Evolutionary conservation across 805 yeast species (phyloP), one percentile per base, ranked within the genome.

Genomic region (Starmerella tilneyi): DNA sequence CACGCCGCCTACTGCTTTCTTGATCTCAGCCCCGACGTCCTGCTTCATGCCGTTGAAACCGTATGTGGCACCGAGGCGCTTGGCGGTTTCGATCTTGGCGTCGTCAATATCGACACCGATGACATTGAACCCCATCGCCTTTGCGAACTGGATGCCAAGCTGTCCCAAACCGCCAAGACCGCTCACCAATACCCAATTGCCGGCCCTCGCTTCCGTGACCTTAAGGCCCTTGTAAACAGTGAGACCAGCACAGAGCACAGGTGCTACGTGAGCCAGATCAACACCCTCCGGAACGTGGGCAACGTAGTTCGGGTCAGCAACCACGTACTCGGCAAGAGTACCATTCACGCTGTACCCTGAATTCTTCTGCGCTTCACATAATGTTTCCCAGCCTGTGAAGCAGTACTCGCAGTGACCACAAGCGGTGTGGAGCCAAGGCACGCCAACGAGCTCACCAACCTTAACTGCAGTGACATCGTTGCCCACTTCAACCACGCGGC

Each of bases 271-370:
- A 45, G 89, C 86, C 57, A 84, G 73, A 61, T 84, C 88, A 33
- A 82, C 68, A 48, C 79, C 81, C 58, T 72, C 59, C 48, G 94
- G 88, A 58, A 84, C 77, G 56, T 73, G 70, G 33, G 94, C 94
- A 32, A 92, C 94, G 61, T 84, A 94, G 47, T 80, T 74, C 33
- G 89, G 92, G 64, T 83, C 88, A 33, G 89, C 94, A 35, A 89
- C 78, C 44, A 86, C 86, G 64, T 83, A 84, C 68, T 84, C 84
- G 67, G 84, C 94, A 79, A 84, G 83, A 28, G 94, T 78, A 56
- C 94, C 94, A 64, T 85, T 89, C 60, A 79, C 86, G 36, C 88
- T 80, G 76, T 81, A 84, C 58, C 94, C 94, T 19, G 89, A 79
- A 60, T 83, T 73, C 56, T 63, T 80, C 42, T 84, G 85, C 12